These are phyloP conservation scores for Trichoderma arundinaceum DNA, from an alignment of 2,329 filamentous ascomycete species.

Conservation along the genomic window DNA sequence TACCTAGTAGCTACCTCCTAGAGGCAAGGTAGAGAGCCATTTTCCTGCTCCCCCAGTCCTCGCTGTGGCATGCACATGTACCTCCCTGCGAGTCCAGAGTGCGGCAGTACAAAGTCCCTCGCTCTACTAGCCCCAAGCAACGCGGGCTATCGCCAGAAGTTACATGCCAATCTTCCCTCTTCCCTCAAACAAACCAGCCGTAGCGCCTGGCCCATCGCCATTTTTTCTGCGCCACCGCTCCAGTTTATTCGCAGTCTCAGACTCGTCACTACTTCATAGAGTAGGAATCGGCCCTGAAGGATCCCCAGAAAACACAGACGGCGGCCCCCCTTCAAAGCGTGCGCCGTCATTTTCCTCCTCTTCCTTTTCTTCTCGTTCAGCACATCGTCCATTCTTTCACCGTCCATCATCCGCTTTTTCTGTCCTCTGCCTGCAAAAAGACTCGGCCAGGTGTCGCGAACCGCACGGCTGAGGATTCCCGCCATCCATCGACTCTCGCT, in stretches of 20 bases:
- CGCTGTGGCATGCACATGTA: not conserved
- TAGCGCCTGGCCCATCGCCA: conserved; percentile 21
- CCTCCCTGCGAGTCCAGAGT: not conserved
- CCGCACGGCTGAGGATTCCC: conserved; percentile 12
- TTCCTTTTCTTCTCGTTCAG: not conserved
- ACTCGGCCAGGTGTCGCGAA: conserved; percentile 7
- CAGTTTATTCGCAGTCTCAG: conserved; percentile 24
- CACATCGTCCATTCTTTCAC: not conserved
- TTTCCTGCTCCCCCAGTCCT: too few species aligned
- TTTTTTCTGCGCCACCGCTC: conserved; percentile 27
- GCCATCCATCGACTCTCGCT: conserved; percentile 26
- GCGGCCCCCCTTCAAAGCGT: not conserved
- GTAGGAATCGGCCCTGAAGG: not conserved
- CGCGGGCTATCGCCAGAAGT: too few species aligned
- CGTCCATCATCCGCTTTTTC: not conserved
- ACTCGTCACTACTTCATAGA: conserved; percentile 11
- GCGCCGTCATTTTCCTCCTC: not conserved
- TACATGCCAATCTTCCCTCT: conserved; percentile 14
- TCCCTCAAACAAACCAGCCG: not conserved
- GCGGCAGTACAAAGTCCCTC: not conserved
- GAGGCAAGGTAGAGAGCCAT: too few species aligned
- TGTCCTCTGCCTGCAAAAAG: not conserved
- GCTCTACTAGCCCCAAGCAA: too few species aligned
- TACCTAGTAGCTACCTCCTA: too few species aligned
- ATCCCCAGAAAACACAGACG: conserved; percentile 2